phyloP scores from a whole-genome alignment of 2,329 filamentous ascomycete genomes.

The Rhynchosporium agropyri region DNA sequence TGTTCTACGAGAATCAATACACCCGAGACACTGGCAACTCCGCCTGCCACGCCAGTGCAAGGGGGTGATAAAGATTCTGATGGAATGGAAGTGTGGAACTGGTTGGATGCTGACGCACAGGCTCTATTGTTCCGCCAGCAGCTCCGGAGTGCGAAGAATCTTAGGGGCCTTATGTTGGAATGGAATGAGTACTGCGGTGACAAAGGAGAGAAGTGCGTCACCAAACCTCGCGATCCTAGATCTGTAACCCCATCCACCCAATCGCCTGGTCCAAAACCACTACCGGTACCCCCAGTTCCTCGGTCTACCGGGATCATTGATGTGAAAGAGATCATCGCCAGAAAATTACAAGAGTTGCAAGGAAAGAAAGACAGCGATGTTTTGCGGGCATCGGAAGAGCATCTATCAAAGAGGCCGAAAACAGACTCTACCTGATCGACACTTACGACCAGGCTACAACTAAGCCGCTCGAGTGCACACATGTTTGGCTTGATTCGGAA shows the following conservation, averaged over 20 bases:
- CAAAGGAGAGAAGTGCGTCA: background rate
- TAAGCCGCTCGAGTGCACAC: background rate
- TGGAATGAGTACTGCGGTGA: conserved; percentile 12
- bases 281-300: background rate
- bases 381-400: background rate
- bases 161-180: conserved; percentile 7
- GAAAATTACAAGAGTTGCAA: background rate
- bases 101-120: conserved; percentile 6
- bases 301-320: background rate
- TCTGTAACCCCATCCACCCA: background rate
- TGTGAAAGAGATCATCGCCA: conserved; percentile 7
- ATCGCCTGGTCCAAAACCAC: conserved; percentile 1
- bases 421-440: background rate
- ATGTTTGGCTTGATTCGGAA: background rate
- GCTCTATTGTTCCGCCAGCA: conserved; percentile 1
- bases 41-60: background rate
- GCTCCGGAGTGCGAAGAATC: conserved; percentile 12
- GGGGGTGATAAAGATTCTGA: background rate
- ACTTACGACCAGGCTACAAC: background rate
- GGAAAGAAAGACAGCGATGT: background rate
- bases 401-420: background rate
- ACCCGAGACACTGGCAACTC: conserved; percentile 5
- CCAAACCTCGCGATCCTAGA: background rate
- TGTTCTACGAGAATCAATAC: background rate
- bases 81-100: conserved; percentile 9